Base-by-base conservation (phyloP, 2,329 filamentous ascomycete genomes). In the Epichloe coenophiala region DNA sequence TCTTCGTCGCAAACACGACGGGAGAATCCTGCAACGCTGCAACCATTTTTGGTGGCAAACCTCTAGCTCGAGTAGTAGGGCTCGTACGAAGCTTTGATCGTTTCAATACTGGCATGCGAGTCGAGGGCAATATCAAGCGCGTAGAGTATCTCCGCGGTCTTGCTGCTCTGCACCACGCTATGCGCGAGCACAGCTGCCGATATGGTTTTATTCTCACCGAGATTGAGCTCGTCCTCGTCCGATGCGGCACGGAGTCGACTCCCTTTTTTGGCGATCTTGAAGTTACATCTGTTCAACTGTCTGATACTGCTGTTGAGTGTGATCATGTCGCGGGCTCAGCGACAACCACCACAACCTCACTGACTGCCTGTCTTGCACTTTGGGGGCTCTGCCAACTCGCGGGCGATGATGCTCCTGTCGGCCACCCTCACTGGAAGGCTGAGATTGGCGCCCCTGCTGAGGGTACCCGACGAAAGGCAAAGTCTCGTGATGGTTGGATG, bases 131-230 rank as follows among this genome's bases (percentile, higher is more conserved):
- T 56, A 79, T 88, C 66, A 86, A 89, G 68, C 84, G 86, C 52
- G 87, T 95, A 52, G 83, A 91, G 68, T 96, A 96, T 71, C 83
- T 96, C 19, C 83, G 86, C 47, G 88, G 88, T 1, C 80, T 97
- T 5, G 77, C 89, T 0, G 88, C 94, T 59, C 73, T 96, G 43
- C 91, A 97, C 68, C 80, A 87, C 63, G 83, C 84, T 62, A 95
- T 96, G 88, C 88, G 91, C 65, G 88, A 95, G 69, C 87, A 95
- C 69, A 83, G 83, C 57, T 94, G 88, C 64, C 83, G 91, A 53
- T 97, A 96, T 66, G 91, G 91, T 50, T 97, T 95, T 73, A 91
- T 97, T 66, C 81, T 96, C 62, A 96, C 88, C 1, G 91, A 96
- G 69, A 95, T 95, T 59, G 91, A 97, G 70, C 81, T 96, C 8